Percentiles rank a stretch among this genome's conserved stretches.
These are phyloP conservation scores for Cairneyella variabilis DNA, from an alignment of 495 filamentous ascomycete genomes.

Conservation along the genomic window DNA sequence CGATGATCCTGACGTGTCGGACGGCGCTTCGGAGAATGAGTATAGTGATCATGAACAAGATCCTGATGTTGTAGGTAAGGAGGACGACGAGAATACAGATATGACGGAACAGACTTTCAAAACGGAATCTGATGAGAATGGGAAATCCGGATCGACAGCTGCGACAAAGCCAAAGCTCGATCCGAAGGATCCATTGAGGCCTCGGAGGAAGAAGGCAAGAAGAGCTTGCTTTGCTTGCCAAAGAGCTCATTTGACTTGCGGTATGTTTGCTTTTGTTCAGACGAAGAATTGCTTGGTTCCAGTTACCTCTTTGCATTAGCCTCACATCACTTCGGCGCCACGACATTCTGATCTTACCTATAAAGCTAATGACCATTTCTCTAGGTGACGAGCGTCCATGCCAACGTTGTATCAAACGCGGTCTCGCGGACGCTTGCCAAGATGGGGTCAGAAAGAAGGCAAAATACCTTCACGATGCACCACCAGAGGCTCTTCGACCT, in stretches of 20 bases:
- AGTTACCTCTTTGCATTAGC: conserved; percentile 22
- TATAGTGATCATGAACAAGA: conserved; percentile 50
- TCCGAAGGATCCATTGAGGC: conserved; percentile 81
- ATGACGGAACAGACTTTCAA: conserved; percentile 50
- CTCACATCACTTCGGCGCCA: too few relatives aligned
- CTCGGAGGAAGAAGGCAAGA: conserved; percentile 91
- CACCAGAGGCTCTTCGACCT: conserved; percentile 61
- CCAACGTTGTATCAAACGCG: conserved; percentile 88
- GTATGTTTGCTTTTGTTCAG: conserved; percentile 55
- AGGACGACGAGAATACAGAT: conserved; percentile 53
- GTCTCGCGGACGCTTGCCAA: conserved; percentile 83
- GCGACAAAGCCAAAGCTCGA: conserved; percentile 57
- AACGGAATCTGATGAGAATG: conserved; percentile 36
- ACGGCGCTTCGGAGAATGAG: conserved; percentile 50
- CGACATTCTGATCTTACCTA: conserved; percentile 18
- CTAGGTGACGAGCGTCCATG: conserved; percentile 80
- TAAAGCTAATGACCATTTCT: not conserved
- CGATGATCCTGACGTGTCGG: conserved; percentile 34
- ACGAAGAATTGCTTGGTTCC: not conserved
- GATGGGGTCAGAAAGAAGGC: conserved; percentile 98
- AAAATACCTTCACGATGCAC: conserved; percentile 96
- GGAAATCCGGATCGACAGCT: conserved; percentile 29
- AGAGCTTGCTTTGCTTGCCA: conserved; percentile 96
- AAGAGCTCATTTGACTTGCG: conserved; percentile 94
- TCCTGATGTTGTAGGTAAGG: conserved; percentile 31